Evolutionary conservation across 2,329 filamentous ascomycete genomes (phyloP).

Genomic region (Aspergillus sp.): DNA sequence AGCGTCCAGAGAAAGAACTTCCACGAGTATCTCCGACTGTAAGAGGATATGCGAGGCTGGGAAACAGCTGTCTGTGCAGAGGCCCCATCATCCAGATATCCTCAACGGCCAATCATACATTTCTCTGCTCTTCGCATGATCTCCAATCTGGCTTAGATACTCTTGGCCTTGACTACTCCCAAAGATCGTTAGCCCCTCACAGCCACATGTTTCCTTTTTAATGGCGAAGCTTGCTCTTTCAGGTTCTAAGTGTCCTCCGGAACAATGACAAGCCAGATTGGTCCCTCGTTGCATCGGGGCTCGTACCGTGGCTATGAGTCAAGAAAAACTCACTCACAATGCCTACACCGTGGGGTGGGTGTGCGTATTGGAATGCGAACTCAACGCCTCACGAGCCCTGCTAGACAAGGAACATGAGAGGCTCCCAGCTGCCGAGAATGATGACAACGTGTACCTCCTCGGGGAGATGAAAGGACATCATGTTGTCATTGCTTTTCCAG

Average conservation of each 20-base stretch:
- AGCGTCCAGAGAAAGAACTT: not conserved
- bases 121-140: not conserved
- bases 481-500: slow-evolving; percentile 5
- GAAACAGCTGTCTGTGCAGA: not conserved
- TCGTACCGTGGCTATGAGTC: not conserved
- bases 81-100: not conserved
- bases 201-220: not conserved
- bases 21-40: not conserved
- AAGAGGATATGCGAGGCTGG: not conserved
- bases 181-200: not conserved
- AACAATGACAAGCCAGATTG: not conserved
- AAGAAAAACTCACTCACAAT: not conserved
- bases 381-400: slow-evolving; percentile 8
- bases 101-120: not conserved
- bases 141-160: not conserved
- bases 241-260: too few relatives aligned
- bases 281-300: not conserved
- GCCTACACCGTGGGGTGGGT: slow-evolving; percentile 14
- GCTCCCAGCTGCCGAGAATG: slow-evolving; percentile 4
- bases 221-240: not conserved
- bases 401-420: slow-evolving; percentile 10
- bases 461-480: slow-evolving; percentile 9
- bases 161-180: not conserved
- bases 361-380: slow-evolving; percentile 1
- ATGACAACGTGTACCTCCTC: slow-evolving; percentile 8